Conservation (phyloP, 371 early-diverging fungal genomes). For the Blakeslea trispora region DNA sequence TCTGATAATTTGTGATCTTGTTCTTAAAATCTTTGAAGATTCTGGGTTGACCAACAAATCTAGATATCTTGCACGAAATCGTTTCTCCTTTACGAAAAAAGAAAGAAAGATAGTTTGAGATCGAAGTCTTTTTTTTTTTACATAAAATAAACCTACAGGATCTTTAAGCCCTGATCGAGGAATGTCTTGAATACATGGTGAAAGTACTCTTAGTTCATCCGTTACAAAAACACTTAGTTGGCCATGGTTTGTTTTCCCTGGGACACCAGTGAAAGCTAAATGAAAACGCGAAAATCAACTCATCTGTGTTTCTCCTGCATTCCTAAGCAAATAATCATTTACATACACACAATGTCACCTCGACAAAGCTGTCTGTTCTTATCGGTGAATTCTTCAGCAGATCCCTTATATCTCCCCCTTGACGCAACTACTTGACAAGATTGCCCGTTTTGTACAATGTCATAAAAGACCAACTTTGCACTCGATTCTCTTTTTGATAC, state of each 20-base stretch:
- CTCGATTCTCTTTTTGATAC: conserved; percentile 70
- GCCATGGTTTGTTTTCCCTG: conserved; percentile 83
- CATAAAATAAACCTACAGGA: conserved; percentile 30
- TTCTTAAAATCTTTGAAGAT: conserved; percentile 54
- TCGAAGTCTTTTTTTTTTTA: not conserved
- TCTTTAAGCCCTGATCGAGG: conserved; percentile 76
- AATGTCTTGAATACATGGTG: conserved; percentile 88
- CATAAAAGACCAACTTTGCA: conserved; percentile 73
- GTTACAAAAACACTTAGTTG: conserved; percentile 79
- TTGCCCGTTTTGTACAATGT: conserved; percentile 65
- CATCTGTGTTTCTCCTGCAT: no score
- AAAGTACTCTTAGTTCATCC: conserved; percentile 62
- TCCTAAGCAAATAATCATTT: no score
- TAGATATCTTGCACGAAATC: conserved; percentile 85
- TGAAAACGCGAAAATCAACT: not conserved
- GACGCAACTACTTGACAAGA: conserved; percentile 71
- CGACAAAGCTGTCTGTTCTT: conserved; percentile 48
- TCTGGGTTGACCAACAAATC: conserved; percentile 89
- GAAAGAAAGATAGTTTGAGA: not conserved
- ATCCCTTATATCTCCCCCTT: conserved; percentile 45
- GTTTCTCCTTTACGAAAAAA: conserved; percentile 54
- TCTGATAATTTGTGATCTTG: conserved; percentile 67
- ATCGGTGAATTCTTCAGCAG: conserved; percentile 45
- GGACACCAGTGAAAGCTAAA: conserved; percentile 70
- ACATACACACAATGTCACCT: conserved; percentile 72